Base-by-base conservation (phyloP, 1,139 yeast species). In the Kodamaea arcana region DNA sequence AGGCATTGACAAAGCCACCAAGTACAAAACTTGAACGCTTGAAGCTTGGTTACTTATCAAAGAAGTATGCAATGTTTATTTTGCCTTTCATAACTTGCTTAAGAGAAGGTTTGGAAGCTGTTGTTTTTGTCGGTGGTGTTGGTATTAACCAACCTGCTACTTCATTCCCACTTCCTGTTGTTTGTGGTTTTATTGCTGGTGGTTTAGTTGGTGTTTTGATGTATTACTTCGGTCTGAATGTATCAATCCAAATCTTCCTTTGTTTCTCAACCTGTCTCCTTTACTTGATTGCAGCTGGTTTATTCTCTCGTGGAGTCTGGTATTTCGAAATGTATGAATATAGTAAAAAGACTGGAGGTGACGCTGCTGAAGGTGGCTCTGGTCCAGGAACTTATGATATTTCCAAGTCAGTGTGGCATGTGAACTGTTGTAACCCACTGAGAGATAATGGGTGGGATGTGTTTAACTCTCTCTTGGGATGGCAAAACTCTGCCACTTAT, bases 311-410 rank as follows among this genome's bases (percentile, higher is more conserved):
- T 65, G 95, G 92, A 56, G 76, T 87, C 30, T 88, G 96, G 96
- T 80, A 63, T 58, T 80, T 84, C 46, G 90, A 87, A 63, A 72
- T 69, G 50, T 75, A 86, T 56, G 60, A 56, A 30, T 88, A 72
- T 63, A 75, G 75, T 60, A 52, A 67, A 42, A 56, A 64, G 32
- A 80, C 90, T 24, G 96, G 96, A 57, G 88, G 87, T 63, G 96
- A 87, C 63, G 94, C 94, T 26, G 70, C 92, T 27, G 97, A 88
- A 64, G 66, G 71, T 48, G 96, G 97, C 47, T 76, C 85, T 34
- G 97, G 97, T 47, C 90, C 94, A 32, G 97, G 97, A 53, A 80
- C 95, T 28, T 88, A 88, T 59, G 82, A 88, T 58, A 77, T 87
- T 47, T 52, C 69, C 38, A 72, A 75, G 51, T 64, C 86, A 7